Percentiles rank a stretch among this genome's conserved stretches.
Conservation (phyloP, 1,139 yeast genomes). For the Magnusiomyces ingens region DNA sequence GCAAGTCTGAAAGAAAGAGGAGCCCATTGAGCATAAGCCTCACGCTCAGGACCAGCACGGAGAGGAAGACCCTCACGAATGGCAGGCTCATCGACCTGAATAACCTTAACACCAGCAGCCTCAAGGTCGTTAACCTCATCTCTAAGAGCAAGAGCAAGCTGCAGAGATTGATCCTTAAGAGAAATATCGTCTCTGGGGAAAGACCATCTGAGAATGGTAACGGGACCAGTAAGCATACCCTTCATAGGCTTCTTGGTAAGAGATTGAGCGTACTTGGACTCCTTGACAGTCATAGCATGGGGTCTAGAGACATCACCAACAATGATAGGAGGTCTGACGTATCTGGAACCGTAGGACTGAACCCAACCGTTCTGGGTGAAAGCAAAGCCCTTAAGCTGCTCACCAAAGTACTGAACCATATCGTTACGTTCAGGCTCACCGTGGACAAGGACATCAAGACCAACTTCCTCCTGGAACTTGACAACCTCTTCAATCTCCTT, state of each 20-base stretch:
- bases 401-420: slow-evolving; percentile 99
- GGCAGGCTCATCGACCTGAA: slow-evolving; percentile 99
- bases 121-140: slow-evolving; percentile 98
- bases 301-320: slow-evolving; percentile 99
- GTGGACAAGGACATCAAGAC: slow-evolving; percentile 85
- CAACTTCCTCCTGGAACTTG: slow-evolving; percentile 98
- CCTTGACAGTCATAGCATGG: slow-evolving; percentile 96
- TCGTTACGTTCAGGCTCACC: slow-evolving; percentile 99
- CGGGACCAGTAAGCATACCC: slow-evolving; percentile 99
- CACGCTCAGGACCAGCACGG: slow-evolving; percentile 95
- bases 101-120: slow-evolving; percentile 95
- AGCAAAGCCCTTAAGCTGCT: slow-evolving; percentile 94
- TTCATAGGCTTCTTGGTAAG: slow-evolving; percentile 92
- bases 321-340: slow-evolving; percentile 98
- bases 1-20: slow-evolving; percentile 99
- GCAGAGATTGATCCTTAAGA: slow-evolving; percentile 91
- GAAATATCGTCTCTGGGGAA: slow-evolving; percentile 99
- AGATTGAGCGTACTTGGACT: slow-evolving; percentile 98
- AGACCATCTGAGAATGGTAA: slow-evolving; percentile 99
- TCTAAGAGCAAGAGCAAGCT: slow-evolving; percentile 95
- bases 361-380: slow-evolving; percentile 99
- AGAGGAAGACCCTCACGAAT: slow-evolving; percentile 99
- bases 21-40: slow-evolving; percentile 96
- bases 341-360: slow-evolving; percentile 99
- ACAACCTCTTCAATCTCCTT: slow-evolving; percentile 92